Percentiles rank a stretch among this genome's conserved stretches.
Evolutionary conservation across 2,329 filamentous ascomycete species (phyloP).

Genomic region (Trichoderma gracile): DNA sequence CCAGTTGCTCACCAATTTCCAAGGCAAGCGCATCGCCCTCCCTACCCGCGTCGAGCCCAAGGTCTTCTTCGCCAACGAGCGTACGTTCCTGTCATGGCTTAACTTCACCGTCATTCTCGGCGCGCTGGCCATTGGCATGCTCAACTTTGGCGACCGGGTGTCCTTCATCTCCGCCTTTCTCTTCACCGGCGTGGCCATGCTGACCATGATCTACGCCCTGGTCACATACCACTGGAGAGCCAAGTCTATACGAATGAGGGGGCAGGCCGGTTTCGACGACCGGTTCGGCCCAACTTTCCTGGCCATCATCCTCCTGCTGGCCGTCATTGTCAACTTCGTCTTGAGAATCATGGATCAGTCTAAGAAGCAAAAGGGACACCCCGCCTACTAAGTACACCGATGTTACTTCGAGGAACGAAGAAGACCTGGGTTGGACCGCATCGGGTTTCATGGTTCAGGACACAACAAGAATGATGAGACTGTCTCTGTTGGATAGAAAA

Average conservation of each 20-base stretch:
- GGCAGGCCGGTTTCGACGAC: conserved; percentile 96
- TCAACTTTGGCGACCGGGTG: conserved; percentile 95
- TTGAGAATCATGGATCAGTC: conserved; percentile 62
- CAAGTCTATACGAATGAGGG: conserved; percentile 84
- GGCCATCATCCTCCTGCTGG: conserved; percentile 79
- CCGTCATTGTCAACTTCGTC: conserved; percentile 95
- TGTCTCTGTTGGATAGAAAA: neutral
- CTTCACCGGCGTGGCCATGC: conserved; percentile 92
- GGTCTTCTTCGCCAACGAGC: conserved; percentile 99
- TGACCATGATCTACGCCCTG: conserved; percentile 92
- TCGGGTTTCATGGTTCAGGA: neutral
- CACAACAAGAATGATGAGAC: neutral
- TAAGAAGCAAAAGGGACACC: conserved; percentile 41
- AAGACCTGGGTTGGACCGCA: neutral
- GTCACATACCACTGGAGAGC: conserved; percentile 97
- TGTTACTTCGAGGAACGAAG: neutral
- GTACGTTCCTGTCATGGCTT: conserved; percentile 98
- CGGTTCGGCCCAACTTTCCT: conserved; percentile 89
- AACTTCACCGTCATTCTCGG: conserved; percentile 99
- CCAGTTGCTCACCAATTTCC: conserved; percentile 12
- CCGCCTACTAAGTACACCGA: neutral
- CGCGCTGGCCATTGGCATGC: conserved; percentile 90
- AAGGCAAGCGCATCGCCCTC: conserved; percentile 97
- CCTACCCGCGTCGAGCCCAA: conserved; percentile 98
- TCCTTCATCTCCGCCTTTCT: conserved; percentile 92